Conservation (phyloP, 495 filamentous ascomycete species). For the Aspergillus carlsbadensis region DNA sequence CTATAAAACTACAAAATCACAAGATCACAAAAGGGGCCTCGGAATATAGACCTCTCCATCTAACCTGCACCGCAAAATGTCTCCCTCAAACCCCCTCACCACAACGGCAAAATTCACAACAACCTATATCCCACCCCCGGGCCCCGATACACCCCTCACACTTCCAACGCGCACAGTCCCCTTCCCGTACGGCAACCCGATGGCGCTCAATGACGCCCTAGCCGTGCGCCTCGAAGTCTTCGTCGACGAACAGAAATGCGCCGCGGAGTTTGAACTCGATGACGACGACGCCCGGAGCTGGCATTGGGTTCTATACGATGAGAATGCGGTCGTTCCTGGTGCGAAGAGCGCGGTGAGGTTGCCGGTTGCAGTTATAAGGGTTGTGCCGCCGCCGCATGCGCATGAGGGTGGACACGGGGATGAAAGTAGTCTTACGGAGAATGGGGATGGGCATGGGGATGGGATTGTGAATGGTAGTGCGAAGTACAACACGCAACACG, state of each 20-base stretch:
- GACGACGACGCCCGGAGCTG: constrained; percentile 71
- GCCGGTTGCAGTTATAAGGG: constrained; percentile 66
- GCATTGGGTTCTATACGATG: constrained; percentile 75
- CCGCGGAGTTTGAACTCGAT: constrained; percentile 71
- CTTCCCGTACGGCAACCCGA: constrained; percentile 43
- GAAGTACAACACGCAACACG: constrained; percentile 37
- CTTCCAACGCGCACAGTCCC: constrained; percentile 23
- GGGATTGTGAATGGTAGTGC: neutral
- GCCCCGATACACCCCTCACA: constrained; percentile 14
- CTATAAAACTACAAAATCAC: too few relatives aligned
- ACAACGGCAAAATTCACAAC: constrained; percentile 18
- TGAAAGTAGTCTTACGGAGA: neutral
- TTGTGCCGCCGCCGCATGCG: constrained; percentile 62
- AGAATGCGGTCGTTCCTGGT: neutral
- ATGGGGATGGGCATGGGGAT: neutral
- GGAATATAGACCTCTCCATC: neutral
- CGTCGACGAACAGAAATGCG: constrained; percentile 69
- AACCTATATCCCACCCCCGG: constrained; percentile 26
- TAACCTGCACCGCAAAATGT: neutral
- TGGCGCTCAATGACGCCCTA: constrained; percentile 74
- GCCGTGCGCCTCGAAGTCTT: constrained; percentile 74
- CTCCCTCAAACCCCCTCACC: neutral
- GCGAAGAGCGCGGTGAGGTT: neutral
- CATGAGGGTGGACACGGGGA: constrained; percentile 1
- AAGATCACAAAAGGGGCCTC: too few relatives aligned